Base-by-base conservation (phyloP, 371 early-diverging fungal species). In the Mucor racemosus region DNA sequence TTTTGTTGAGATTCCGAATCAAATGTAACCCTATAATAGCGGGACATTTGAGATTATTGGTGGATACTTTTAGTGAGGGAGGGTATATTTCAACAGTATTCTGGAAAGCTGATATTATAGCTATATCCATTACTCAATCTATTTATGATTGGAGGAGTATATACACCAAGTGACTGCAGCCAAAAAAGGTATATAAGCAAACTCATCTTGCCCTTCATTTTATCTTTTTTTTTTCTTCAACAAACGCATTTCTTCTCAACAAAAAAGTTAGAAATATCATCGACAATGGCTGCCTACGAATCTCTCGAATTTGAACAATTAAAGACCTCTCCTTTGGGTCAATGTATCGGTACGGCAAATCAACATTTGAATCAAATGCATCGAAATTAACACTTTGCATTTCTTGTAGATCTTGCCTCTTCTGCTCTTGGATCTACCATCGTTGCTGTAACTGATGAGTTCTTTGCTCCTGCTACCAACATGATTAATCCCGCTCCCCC, bases 401-500 rank as follows among this genome's bases (percentile, higher is more conserved):
- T 19, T 10, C 31, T 13, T 38, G 7, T 77, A 90, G 94, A 94
- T 76, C 84, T 95, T 57, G 95, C 95, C 61, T 87, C 82, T 58
- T 78, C 86, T 38, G 84, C 87, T 60, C 77, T 91, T 33, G 94
- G 94, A 40, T 89, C 91, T 38, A 77, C 85, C 56, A 86, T 97
- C 54, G 80, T 94, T 42, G 86, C 86, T 60, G 88, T 89, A 31
- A 92, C 92, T 54, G 91, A 97, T 74, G 97, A 97, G 71, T 93
- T 92, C 81, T 97, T 97, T 76, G 92, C 92, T 26, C 88, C 89
- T 21, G 92, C 93, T 41, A 82, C 81, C 59, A 92, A 92, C 75
- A 84, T 96, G 76, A 84, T 97, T 64, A 85, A 86, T 64, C 87
- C 91, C 41, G 65, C 72, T 26, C 86, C 88, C n/a, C 91, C 97